Conservation (phyloP, 148 eudicot species). For the Camellia lanceoleosa region DNA sequence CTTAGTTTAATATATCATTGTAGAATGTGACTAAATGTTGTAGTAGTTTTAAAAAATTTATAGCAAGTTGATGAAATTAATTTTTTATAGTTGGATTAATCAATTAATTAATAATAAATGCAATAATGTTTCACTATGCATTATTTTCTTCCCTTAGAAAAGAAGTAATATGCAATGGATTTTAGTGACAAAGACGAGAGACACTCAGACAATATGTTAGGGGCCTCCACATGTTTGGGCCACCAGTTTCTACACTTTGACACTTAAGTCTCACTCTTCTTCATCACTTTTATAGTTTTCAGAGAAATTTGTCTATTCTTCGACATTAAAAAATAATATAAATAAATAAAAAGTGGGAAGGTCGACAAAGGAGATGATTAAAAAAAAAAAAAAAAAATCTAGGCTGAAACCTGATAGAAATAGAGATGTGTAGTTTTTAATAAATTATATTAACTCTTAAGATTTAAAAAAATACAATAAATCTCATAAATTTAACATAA, state of each 20-base stretch:
- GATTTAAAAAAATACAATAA: no score
- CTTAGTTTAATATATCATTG: neutral
- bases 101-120: neutral
- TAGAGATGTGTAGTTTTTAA: no score
- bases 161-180: neutral
- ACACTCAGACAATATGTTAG: neutral
- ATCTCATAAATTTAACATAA: no score
- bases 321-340: neutral
- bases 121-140: neutral
- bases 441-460: no score
- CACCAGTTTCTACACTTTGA: conserved; percentile 12
- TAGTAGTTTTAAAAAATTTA: neutral
- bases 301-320: neutral
- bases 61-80: conserved; percentile 1
- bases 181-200: neutral
- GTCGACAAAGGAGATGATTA: no score
- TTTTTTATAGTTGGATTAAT: neutral
- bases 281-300: neutral
- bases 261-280: conserved; percentile 23
- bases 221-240: conserved; percentile 9
- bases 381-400: no score
- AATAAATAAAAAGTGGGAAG: no score
- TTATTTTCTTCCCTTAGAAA: conserved; percentile 5
- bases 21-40: conserved; percentile 3
- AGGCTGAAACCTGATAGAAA: no score